phyloP scores from a whole-genome alignment of 2,329 filamentous ascomycete genomes.

The Elsinoe arachidis region DNA sequence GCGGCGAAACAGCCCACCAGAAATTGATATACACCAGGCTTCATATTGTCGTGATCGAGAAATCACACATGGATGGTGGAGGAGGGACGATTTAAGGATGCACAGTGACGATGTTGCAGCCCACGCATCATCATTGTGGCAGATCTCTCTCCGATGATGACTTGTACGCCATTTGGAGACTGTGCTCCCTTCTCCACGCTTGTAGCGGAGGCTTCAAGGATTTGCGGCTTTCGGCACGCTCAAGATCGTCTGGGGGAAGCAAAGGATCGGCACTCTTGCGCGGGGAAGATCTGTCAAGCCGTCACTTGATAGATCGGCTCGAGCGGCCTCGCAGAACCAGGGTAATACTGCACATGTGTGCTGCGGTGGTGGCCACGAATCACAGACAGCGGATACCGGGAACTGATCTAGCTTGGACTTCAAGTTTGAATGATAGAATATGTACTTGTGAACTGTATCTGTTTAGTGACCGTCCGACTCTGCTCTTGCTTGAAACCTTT shows the following conservation, averaged over 20 bases:
- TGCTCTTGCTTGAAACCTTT: neutral
- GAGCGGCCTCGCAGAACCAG: neutral
- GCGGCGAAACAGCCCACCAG: slow-evolving; percentile 36
- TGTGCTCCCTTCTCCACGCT: too few relatives aligned
- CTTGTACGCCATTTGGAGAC: too few relatives aligned
- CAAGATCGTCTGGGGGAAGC: too few relatives aligned
- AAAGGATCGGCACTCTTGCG: neutral
- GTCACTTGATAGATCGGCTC: neutral
- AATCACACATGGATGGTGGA: neutral
- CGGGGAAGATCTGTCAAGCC: slow-evolving; percentile 1
- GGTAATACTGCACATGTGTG: neutral
- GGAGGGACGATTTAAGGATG: neutral
- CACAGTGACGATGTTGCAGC: neutral
- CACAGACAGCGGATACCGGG: too few relatives aligned
- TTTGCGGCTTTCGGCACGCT: slow-evolving; percentile 6
- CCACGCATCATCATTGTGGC: neutral
- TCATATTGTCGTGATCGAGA: slow-evolving; percentile 13
- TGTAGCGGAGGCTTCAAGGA: too few relatives aligned
- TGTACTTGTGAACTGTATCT: too few relatives aligned
- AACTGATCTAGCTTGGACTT: too few relatives aligned
- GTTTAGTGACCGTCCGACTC: too few relatives aligned
- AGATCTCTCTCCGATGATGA: neutral
- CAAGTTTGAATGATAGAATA: too few relatives aligned
- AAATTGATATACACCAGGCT: slow-evolving; percentile 21
- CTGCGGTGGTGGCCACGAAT: too few relatives aligned